Evolutionary conservation across 1,139 yeast genomes (phyloP).

Genomic region (Scheffersomyces illinoinensis): DNA sequence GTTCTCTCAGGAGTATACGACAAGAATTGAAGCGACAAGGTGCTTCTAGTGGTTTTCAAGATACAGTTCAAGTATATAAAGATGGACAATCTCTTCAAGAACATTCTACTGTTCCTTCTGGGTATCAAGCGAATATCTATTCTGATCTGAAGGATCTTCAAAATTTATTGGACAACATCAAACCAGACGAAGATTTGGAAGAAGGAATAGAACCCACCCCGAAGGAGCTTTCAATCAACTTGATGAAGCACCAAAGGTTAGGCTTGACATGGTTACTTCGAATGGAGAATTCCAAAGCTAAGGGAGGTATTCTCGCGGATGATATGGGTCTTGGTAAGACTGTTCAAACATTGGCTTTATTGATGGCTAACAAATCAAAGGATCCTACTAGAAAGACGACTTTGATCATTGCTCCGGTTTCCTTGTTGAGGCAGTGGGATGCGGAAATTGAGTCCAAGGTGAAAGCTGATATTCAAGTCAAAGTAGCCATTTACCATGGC

Average conservation of each 20-base stretch:
- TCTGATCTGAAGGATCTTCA: constrained; percentile 44
- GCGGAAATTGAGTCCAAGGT: constrained; percentile 69
- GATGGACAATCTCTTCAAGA: neutral
- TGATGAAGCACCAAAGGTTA: constrained; percentile 80
- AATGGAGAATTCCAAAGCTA: constrained; percentile 56
- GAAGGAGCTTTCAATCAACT: constrained; percentile 57
- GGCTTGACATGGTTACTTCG: constrained; percentile 82
- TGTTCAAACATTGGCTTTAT: constrained; percentile 73
- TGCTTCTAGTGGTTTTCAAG: neutral
- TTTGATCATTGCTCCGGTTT: constrained; percentile 83
- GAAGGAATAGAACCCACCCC: constrained; percentile 65
- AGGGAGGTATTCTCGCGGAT: constrained; percentile 87
- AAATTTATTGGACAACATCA: constrained; percentile 65
- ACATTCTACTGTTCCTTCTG: neutral
- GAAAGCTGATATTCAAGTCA: constrained; percentile 46
- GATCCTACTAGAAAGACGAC: constrained; percentile 51
- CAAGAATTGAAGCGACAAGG: neutral
- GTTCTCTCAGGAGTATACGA: neutral
- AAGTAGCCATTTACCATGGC: constrained; percentile 65
- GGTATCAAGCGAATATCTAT: constrained; percentile 22
- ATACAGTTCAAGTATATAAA: neutral
- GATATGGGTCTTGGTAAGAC: constrained; percentile 97
- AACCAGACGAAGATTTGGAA: constrained; percentile 52
- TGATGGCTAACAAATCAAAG: constrained; percentile 53
- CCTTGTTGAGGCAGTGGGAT: constrained; percentile 81